These are phyloP conservation scores for Exophiala viscosa DNA, from an alignment of 2,329 filamentous ascomycete species.

Conservation along the genomic window DNA sequence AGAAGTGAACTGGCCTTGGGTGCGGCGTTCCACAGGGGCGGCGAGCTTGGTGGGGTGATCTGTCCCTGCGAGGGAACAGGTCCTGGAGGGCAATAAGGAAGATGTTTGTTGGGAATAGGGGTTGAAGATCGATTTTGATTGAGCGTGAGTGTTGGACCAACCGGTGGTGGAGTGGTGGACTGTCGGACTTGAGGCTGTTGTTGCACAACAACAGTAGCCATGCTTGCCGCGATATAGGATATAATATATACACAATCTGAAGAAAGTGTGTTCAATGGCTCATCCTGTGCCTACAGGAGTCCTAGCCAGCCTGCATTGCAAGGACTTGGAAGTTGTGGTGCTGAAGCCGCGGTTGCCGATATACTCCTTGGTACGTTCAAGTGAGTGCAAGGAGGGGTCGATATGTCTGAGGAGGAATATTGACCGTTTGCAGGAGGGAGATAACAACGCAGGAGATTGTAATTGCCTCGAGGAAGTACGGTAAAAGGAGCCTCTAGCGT, in stretches of 20 bases:
- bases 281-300: conserved; percentile 24
- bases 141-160: conserved; percentile 53
- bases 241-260: neutral
- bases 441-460: too few species aligned
- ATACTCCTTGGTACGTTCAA: too few species aligned
- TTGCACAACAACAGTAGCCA: conserved; percentile 47
- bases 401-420: too few species aligned
- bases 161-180: conserved; percentile 46
- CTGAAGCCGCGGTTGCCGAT: too few species aligned
- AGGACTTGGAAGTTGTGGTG: neutral
- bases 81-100: conserved; percentile 83
- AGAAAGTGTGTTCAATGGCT: conserved; percentile 10
- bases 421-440: too few species aligned
- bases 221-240: conserved; percentile 23
- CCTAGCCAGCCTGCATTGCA: conserved; percentile 19
- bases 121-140: conserved; percentile 57
- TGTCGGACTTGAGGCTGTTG: conserved; percentile 42
- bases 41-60: conserved; percentile 64
- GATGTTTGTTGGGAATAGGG: conserved; percentile 79
- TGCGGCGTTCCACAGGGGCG: conserved; percentile 54
- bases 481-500: too few species aligned
- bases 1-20: conserved; percentile 65
- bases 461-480: too few species aligned
- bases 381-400: neutral
- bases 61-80: conserved; percentile 48